phyloP scores from a whole-genome alignment of 108 stramenopile genomes.

The Skeletonema marinoi region DNA sequence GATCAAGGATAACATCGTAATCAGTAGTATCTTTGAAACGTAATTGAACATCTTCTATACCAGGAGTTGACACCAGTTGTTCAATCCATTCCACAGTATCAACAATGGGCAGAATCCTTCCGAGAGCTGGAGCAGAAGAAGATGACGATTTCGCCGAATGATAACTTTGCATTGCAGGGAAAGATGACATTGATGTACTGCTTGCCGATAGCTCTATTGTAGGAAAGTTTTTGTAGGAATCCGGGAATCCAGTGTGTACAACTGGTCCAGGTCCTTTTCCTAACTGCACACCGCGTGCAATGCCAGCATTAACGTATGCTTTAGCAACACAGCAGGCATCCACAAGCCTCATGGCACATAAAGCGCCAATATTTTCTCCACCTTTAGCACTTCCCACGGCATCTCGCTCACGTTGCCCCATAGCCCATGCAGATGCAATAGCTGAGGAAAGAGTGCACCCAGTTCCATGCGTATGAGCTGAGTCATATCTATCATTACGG shows the following conservation, averaged over 20 bases:
- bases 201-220: constrained; percentile 50
- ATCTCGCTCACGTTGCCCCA: constrained; percentile 60
- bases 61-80: constrained; percentile 40
- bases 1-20: constrained; percentile 47
- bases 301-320: constrained; percentile 85
- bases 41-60: constrained; percentile 79
- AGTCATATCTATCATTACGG: constrained; percentile 62
- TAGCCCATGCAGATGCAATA: constrained; percentile 84
- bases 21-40: constrained; percentile 79
- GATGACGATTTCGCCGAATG: constrained; percentile 17
- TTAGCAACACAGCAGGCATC: constrained; percentile 88
- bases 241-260: constrained; percentile 77
- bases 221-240: constrained; percentile 64
- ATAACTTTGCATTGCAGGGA: constrained; percentile 49
- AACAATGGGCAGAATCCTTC: constrained; percentile 82
- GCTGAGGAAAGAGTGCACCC: constrained; percentile 92
- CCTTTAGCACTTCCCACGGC: neutral
- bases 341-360: constrained; percentile 51
- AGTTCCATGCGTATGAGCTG: constrained; percentile 86
- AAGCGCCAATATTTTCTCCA: constrained; percentile 56
- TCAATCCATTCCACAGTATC: constrained; percentile 76
- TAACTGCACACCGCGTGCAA: constrained; percentile 65
- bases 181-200: constrained; percentile 8
- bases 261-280: constrained; percentile 88
- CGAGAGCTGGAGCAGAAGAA: constrained; percentile 42